Evolutionary conservation across 108 stramenopile species (phyloP).

Genomic region (Schizochytrium sp.): DNA sequence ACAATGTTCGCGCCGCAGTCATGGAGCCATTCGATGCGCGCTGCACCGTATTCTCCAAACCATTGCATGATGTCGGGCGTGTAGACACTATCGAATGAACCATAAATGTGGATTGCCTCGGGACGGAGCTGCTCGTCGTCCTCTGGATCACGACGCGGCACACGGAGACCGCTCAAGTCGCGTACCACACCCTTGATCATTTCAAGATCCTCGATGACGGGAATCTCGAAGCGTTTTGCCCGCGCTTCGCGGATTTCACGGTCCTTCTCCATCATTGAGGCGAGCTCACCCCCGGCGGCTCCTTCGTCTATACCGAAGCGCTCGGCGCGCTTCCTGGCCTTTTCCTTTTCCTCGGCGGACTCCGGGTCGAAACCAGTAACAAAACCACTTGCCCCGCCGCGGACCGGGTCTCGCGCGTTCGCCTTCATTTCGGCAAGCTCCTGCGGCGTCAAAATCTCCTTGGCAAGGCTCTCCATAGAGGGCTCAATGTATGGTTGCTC

Average conservation of each 20-base stretch:
- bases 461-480: background rate
- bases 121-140: background rate
- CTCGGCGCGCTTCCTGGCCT: background rate
- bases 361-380: background rate
- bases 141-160: background rate
- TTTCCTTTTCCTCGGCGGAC: constrained; percentile 4
- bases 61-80: background rate
- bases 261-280: background rate
- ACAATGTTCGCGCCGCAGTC: constrained; percentile 11
- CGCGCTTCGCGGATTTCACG: background rate
- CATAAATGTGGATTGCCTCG: background rate
- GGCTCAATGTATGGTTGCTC: background rate
- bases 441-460: background rate
- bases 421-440: constrained; percentile 3
- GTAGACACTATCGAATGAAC: background rate
- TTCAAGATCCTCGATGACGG: background rate
- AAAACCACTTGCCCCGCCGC: background rate
- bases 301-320: background rate
- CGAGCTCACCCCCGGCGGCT: background rate
- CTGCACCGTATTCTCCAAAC: background rate
- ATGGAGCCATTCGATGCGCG: background rate
- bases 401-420: background rate
- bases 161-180: background rate
- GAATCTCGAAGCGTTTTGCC: background rate
- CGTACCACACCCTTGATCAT: background rate